phyloP scores from a whole-genome alignment of 75 land plant genomes.

The Isoetes taiwanensis region DNA sequence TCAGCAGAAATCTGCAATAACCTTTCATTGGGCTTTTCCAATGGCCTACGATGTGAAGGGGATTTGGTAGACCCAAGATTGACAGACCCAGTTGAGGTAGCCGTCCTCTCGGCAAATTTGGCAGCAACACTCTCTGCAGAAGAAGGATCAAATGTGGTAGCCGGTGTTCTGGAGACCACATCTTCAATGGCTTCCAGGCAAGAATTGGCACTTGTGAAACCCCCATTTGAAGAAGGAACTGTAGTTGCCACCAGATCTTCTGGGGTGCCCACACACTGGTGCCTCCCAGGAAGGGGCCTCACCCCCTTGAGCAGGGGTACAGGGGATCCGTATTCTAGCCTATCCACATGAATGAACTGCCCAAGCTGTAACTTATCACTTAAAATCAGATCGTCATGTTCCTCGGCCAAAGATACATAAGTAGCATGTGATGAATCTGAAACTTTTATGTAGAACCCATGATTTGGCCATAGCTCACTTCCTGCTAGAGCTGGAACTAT shows the following conservation, averaged over 20 bases:
- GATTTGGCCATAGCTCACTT: neutral
- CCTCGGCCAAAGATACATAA: slow-evolving; percentile 1
- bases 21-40: no score
- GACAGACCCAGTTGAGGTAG: no score
- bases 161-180: neutral
- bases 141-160: neutral
- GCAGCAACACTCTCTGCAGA: slow-evolving; percentile 6
- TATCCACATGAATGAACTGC: slow-evolving; percentile 7
- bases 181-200: no score
- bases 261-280: neutral
- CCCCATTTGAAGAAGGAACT: neutral
- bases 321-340: neutral
- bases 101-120: slow-evolving; percentile 1
- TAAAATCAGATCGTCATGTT: neutral
- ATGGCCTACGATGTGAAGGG: no score
- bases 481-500: slow-evolving; percentile 6
- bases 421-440: slow-evolving; percentile 3
- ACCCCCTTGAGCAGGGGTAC: neutral
- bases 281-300: neutral
- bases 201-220: no score
- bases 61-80: no score
- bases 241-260: no score
- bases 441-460: slow-evolving; percentile 4
- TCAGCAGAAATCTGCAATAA: no score
- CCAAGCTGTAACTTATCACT: neutral